Evolutionary conservation across 176 grass and related monocot species (phyloP), one percentile per base, ranked within the genome.

Genomic region (Otatea glauca): DNA sequence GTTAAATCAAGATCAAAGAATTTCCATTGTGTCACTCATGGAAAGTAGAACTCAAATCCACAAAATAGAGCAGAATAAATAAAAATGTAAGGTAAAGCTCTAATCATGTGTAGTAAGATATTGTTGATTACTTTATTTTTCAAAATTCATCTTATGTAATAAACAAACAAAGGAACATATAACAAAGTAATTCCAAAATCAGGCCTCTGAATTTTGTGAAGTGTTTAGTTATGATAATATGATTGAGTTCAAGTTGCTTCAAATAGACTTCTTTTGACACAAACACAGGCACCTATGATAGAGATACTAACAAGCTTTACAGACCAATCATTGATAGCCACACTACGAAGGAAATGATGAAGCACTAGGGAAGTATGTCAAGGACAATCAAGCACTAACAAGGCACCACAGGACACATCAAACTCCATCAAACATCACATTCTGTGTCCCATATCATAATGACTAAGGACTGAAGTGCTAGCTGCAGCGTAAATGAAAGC

Each of bases 1-100:
- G 32, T 72, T 86, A 42, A 70, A 85, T 77, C 65, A 66, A 66
- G 62, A 81, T 27, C 2, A 68, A 86, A 50, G 12, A 59, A 47
- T 32, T 59, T 45, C 37, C 35, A 34, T 45, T 64, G 50, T 8
- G 5, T 20, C 35, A 48, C 37, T 53, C n/a, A 34, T 65, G 9
- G 35, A 78, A 44, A 84, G 15, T 63, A 78, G 3, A 61, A 20
- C 27, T 49, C 24, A 35, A 56, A 67, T 44, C 20, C 23, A 64
- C 64, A 72, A 54, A 54, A 39, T 58, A 45, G 21, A 58, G 25
- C 7, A 65, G 3, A 66, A 24, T 9, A 38, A 75, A 17, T 12
- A 38, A 77, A 59, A 45, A n/a, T 17, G 11, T 9, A 63, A 54
- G 45, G 45, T 67, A 68, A 54, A 23, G 55, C 78, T 81, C 54